These are phyloP conservation scores for Globisporangium middletonii DNA, from an alignment of 352 stramenopile species.

Conservation along the genomic window DNA sequence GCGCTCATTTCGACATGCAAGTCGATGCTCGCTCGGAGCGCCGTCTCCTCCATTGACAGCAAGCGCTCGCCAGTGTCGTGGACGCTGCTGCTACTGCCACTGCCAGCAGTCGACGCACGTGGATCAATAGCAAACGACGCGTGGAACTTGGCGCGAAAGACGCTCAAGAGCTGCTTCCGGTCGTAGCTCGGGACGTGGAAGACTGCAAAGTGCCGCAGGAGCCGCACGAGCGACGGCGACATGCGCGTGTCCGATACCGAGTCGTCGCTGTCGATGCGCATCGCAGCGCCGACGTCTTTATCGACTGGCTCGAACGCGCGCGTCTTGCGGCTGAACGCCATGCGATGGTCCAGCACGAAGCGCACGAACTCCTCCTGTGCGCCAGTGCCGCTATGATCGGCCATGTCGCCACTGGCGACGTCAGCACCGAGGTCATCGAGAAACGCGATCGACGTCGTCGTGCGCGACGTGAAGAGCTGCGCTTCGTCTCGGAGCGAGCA, in stretches of 20 bases:
- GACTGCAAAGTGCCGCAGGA: slow-evolving; percentile 47
- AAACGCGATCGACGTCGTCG: slow-evolving; percentile 38
- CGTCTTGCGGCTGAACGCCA: slow-evolving; percentile 27
- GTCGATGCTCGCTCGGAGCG: slow-evolving; percentile 50
- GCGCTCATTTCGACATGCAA: slow-evolving; percentile 30
- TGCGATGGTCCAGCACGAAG: slow-evolving; percentile 37
- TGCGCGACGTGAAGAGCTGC: slow-evolving; percentile 25
- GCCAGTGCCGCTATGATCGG: background rate
- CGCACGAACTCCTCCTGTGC: slow-evolving; percentile 37
- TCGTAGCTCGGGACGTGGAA: slow-evolving; percentile 33
- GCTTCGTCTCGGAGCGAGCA: slow-evolving; percentile 29
- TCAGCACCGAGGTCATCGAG: slow-evolving; percentile 36
- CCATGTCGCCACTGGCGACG: background rate
- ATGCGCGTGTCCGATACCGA: background rate
- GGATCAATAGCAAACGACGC: slow-evolving; percentile 15
- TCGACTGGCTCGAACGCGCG: slow-evolving; percentile 20
- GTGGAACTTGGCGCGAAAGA: slow-evolving; percentile 46
- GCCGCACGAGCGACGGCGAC: slow-evolving; percentile 10
- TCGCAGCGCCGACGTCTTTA: slow-evolving; percentile 35
- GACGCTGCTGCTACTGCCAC: background rate
- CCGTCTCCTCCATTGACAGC: slow-evolving; percentile 34
- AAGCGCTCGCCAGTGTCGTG: slow-evolving; percentile 9
- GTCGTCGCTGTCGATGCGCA: slow-evolving; percentile 15
- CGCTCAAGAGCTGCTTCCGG: slow-evolving; percentile 36
- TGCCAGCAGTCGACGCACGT: background rate